Base-by-base conservation (phyloP, 306 rosid species). In the Medicago truncatula region DNA sequence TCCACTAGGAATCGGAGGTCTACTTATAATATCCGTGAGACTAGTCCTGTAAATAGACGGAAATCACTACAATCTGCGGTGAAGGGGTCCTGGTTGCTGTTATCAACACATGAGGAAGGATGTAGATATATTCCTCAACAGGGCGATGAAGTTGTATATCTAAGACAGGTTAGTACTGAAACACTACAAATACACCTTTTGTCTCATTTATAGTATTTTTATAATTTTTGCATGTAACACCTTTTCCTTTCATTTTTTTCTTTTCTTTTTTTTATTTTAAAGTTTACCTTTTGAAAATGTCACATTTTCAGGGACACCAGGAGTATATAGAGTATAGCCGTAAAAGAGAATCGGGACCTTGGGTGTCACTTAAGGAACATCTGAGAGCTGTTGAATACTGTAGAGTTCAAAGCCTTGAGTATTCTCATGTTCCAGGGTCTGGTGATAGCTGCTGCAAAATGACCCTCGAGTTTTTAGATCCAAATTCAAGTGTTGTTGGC, bases 401-500 rank as follows among this genome's bases (percentile, higher is more conserved):
- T 83, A 87, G 73, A 77, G 90, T 90, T 80, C 80, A 80, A 81
- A 84, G 63, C 72, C 93, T 96, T 0, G 92, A 84, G 83, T 96
- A 96, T 80, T 86, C 98, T 75, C 84, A 89, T 62, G 82, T 84
- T 78, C 84, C 97, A 10, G 98, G 98, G 49, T 96, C 98, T 77
- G 99, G 99, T 67, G 99, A 92, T 82, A 88, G 99, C 88, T 90
- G 99, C 93, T 96, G 99, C 84, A 96, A 92, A 87, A 84, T 96
- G 94, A 75, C 78, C 16, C 93, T 96, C 70, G 82, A 85, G 77
- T 96, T 92, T 84, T 83, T 89, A 49, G 97, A 96, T 85, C 90
- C 88, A 31, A 18, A 76, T 80, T 92, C 99, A 67, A 77, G 74
- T 52, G 96, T 89, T 36, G 76, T 61, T 40, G 78, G 85, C 18